Percentiles rank a stretch among this genome's conserved stretches.
Evolutionary conservation across 108 stramenopile genomes (phyloP).

Genomic region (Pseudonitzschia multiseries): DNA sequence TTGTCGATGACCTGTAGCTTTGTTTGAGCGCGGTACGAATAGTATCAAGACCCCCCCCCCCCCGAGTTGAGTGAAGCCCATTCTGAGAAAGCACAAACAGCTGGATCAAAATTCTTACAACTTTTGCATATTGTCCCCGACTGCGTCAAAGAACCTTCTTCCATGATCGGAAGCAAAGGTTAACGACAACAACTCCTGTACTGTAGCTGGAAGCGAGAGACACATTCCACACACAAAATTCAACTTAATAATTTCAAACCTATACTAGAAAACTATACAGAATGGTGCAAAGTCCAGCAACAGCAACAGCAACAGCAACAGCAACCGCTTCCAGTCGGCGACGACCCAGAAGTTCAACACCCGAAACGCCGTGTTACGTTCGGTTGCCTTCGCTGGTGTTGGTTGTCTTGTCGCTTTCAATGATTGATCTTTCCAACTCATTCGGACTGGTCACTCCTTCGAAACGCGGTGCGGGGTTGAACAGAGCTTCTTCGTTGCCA

Average conservation of each 20-base stretch:
- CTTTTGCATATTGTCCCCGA: too few species aligned
- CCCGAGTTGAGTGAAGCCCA: too few species aligned
- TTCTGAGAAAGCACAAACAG: conserved; percentile 10
- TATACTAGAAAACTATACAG: background rate
- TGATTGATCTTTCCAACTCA: background rate
- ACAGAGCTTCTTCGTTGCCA: background rate
- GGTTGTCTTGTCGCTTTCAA: background rate
- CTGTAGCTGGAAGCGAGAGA: too few species aligned
- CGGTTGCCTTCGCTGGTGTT: background rate
- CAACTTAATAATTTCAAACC: too few species aligned
- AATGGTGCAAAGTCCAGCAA: background rate
- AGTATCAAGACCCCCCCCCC: too few species aligned
- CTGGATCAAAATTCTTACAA: conserved; percentile 9
- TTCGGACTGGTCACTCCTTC: conserved; percentile 2
- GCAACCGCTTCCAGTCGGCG: background rate
- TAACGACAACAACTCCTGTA: too few species aligned
- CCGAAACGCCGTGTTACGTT: background rate
- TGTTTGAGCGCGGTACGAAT: background rate
- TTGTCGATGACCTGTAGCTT: background rate
- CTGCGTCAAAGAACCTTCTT: background rate
- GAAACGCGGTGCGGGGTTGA: background rate
- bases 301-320: too few species aligned
- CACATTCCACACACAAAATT: too few species aligned
- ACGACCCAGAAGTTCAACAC: background rate
- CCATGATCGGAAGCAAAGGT: too few species aligned